Conservation (phyloP, 306 rosid species). For the Rosa lucieae region DNA sequence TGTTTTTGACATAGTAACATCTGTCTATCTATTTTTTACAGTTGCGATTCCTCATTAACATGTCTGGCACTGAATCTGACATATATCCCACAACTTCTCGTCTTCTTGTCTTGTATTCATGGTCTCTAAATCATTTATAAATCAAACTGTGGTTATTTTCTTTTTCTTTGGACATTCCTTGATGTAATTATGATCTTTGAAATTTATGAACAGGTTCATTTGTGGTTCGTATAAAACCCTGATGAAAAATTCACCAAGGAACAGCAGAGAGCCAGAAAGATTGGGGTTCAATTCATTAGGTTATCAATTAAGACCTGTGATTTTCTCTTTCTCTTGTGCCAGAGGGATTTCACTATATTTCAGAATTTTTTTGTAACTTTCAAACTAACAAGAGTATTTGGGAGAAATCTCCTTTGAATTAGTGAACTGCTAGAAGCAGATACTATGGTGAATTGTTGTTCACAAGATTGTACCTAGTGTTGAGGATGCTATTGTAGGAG, state of each 20-base stretch:
- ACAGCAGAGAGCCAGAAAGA: neutral
- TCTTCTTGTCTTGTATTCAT: neutral
- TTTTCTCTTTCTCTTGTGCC: neutral
- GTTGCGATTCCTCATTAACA: neutral
- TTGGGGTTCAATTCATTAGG: conserved; percentile 11
- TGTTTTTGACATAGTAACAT: neutral
- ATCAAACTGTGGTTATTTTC: neutral
- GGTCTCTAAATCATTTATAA: neutral
- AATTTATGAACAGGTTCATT: conserved; percentile 71
- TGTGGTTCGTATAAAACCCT: conserved; percentile 86
- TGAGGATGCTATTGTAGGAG: neutral
- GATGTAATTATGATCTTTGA: conserved; percentile 16
- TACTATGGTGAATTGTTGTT: neutral
- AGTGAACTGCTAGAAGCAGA: conserved; percentile 4
- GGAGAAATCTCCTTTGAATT: neutral
- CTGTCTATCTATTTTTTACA: neutral
- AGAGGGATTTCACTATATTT: neutral
- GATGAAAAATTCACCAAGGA: conserved; percentile 26
- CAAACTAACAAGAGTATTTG: neutral
- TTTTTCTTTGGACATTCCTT: conserved; percentile 8
- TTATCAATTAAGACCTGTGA: conserved; percentile 19
- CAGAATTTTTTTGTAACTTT: conserved; percentile 8
- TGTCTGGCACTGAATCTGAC: neutral
- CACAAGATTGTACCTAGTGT: conserved; percentile 4
- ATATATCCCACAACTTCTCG: neutral